A percentile compares a stretch with the other conserved stretches of the same genome.
phyloP scores from a whole-genome alignment of 805 yeast species.

The Candida vaughaniae region DNA sequence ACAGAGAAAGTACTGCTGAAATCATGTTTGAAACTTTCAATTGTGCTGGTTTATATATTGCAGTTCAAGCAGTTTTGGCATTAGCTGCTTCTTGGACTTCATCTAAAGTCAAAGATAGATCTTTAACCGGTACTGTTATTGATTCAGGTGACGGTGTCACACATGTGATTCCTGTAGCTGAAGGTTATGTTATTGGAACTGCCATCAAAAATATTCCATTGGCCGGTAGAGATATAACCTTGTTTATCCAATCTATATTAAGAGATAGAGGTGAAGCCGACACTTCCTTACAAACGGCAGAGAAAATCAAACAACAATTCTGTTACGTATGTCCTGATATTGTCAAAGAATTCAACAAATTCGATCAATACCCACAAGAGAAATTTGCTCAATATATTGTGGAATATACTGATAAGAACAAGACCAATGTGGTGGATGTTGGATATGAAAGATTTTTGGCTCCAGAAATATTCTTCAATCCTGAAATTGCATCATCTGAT shows the following conservation, averaged over 20 bases:
- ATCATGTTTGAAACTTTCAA: constrained; percentile 98
- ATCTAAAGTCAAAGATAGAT: constrained; percentile 89
- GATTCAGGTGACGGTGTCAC: constrained; percentile 99
- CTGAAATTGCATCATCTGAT: constrained; percentile 94
- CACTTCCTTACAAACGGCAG: constrained; percentile 93
- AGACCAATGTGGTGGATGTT: constrained; percentile 67
- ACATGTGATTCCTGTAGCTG: constrained; percentile 98
- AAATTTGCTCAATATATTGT: constrained; percentile 91
- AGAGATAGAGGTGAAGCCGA: constrained; percentile 97
- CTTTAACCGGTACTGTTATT: constrained; percentile 96
- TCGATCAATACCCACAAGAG: constrained; percentile 84
- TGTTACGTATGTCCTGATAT: constrained; percentile 98
- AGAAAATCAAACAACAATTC: constrained; percentile 91
- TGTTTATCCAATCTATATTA: constrained; percentile 85
- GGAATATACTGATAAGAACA: constrained; percentile 70
- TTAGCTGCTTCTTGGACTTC: constrained; percentile 99
- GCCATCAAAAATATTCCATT: constrained; percentile 97
- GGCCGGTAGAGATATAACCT: constrained; percentile 97
- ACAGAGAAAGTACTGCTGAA: constrained; percentile 97
- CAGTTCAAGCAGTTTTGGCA: constrained; percentile 98
- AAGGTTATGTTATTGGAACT: constrained; percentile 97
- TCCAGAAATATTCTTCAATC: constrained; percentile 98
- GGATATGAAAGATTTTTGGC: constrained; percentile 98
- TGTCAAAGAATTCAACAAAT: constrained; percentile 92
- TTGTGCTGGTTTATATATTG: constrained; percentile 97